Percentiles rank a stretch among this genome's conserved stretches.
phyloP scores from a whole-genome alignment of 1,139 yeast genomes.

The Geotrichum carabidarum region DNA sequence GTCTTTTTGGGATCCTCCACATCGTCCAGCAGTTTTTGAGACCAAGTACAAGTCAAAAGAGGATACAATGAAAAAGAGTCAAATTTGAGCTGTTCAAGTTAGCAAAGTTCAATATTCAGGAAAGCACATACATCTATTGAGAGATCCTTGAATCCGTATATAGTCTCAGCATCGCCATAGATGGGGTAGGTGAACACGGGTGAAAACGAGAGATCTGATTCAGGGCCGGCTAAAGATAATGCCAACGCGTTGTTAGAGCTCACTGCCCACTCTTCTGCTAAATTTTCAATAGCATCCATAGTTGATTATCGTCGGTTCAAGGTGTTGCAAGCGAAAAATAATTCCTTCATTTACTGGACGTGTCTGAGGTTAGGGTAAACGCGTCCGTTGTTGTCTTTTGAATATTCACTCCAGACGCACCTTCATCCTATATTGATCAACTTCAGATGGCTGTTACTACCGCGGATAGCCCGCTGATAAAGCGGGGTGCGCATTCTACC shows the following conservation, averaged over 20 bases:
- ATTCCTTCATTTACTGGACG: neutral
- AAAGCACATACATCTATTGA: constrained; percentile 26
- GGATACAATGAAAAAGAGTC: constrained; percentile 55
- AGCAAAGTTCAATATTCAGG: neutral
- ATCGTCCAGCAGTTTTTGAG: constrained; percentile 41
- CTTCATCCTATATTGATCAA: too few relatives aligned
- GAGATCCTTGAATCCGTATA: constrained; percentile 70
- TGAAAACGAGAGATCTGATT: constrained; percentile 31
- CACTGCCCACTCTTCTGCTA: constrained; percentile 59
- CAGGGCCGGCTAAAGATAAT: constrained; percentile 41
- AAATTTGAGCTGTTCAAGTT: constrained; percentile 42
- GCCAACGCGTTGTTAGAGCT: constrained; percentile 62
- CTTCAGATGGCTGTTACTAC: too few relatives aligned
- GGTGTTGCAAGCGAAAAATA: neutral
- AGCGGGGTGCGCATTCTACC: neutral
- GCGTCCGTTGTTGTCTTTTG: neutral
- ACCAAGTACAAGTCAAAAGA: constrained; percentile 52
- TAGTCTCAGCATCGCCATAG: constrained; percentile 84
- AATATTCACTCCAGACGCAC: too few relatives aligned
- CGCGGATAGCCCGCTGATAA: neutral
- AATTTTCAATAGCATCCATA: constrained; percentile 15
- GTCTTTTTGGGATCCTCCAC: constrained; percentile 46
- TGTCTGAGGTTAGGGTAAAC: constrained; percentile 13
- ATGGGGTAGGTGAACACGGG: constrained; percentile 89
- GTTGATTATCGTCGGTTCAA: neutral